Evolutionary conservation across 2,329 filamentous ascomycete genomes (phyloP).

Genomic region (Phialocephala subalpina): DNA sequence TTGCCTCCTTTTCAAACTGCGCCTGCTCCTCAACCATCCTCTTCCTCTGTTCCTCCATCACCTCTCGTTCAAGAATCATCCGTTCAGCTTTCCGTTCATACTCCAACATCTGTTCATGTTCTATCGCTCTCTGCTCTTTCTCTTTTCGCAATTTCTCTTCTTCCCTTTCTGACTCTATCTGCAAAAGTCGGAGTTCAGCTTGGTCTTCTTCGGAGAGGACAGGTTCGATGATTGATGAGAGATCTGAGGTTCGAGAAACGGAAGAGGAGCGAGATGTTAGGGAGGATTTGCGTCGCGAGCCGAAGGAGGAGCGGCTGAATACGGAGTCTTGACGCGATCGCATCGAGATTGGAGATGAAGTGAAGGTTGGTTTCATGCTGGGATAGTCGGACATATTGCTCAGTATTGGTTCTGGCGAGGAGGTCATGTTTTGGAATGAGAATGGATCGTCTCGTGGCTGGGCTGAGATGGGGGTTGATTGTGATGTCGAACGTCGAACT

Average conservation of each 20-base stretch:
- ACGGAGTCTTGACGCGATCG: not conserved
- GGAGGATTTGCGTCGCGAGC: not conserved
- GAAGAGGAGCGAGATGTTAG: not conserved
- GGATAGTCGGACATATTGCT: not conserved
- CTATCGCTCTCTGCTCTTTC: not conserved
- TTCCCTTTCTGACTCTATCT: slow-evolving; percentile 8
- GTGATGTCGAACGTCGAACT: not conserved
- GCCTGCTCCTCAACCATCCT: slow-evolving; percentile 25
- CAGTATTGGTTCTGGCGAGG: slow-evolving; percentile 2
- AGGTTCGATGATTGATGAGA: not conserved
- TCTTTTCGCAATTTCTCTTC: slow-evolving; percentile 12
- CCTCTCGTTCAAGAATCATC: slow-evolving; percentile 27
- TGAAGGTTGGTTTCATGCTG: not conserved
- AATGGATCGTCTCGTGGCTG: not conserved
- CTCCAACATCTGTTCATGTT: slow-evolving; percentile 20
- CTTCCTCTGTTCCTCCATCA: slow-evolving; percentile 30
- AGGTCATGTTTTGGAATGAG: not conserved
- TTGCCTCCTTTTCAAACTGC: slow-evolving; percentile 27
- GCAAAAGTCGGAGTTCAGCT: not conserved
- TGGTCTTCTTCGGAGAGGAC: slow-evolving; percentile 2
- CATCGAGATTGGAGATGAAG: not conserved
- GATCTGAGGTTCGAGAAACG: not conserved
- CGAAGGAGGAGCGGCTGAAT: not conserved
- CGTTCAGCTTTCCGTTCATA: slow-evolving; percentile 25
- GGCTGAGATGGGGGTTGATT: not conserved